Evolutionary conservation across 192 early-diverging fungal genomes (phyloP).

Genomic region (Coemansia sp.): DNA sequence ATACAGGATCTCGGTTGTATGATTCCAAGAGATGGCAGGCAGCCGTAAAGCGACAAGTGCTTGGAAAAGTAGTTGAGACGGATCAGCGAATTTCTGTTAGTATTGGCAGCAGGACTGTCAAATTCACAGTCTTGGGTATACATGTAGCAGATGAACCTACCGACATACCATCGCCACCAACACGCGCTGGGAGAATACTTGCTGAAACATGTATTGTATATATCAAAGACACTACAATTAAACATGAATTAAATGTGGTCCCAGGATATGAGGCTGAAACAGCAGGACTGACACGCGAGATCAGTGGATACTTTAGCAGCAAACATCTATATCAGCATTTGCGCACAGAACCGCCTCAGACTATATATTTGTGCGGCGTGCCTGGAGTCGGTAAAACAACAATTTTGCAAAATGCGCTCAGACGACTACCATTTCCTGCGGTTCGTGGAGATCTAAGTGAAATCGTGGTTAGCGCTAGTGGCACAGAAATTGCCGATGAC

Average conservation of each 20-base stretch:
- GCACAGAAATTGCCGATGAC: conserved; percentile 30
- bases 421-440: conserved; percentile 12
- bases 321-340: conserved; percentile 18
- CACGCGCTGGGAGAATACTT: conserved; percentile 5
- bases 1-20: background rate
- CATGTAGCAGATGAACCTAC: background rate
- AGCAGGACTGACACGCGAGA: conserved; percentile 11
- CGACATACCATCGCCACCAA: background rate
- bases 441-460: conserved; percentile 22
- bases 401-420: conserved; percentile 19
- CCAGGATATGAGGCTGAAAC: conserved; percentile 32
- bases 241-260: background rate
- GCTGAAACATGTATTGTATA: conserved; percentile 3
- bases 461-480: conserved; percentile 25
- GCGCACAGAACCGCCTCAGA: conserved; percentile 16
- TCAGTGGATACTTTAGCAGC: conserved; percentile 28
- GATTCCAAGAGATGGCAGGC: background rate
- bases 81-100: background rate
- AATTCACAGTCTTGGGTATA: background rate
- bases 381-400: conserved; percentile 37
- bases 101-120: background rate
- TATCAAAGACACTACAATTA: background rate
- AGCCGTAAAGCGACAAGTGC: background rate
- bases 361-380: conserved; percentile 20
- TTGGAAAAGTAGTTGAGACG: background rate